phyloP scores from a whole-genome alignment of 208 protist genomes.

The Polymyxa betae region DNA sequence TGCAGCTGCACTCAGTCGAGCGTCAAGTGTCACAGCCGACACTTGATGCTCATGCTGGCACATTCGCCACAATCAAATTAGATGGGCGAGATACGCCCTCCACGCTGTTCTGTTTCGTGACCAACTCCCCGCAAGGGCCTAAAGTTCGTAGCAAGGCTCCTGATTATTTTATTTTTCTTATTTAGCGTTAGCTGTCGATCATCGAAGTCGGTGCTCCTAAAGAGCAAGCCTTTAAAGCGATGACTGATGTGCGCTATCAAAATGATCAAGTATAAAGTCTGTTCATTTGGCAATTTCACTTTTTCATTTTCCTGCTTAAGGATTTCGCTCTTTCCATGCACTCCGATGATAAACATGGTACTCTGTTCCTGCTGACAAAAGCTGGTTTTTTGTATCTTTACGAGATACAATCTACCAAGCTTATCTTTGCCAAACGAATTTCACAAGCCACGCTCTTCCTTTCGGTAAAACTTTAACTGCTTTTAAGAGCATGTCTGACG shows the following conservation, averaged over 20 bases:
- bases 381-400: slow-evolving; percentile 64
- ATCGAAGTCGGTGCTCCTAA: slow-evolving; percentile 76
- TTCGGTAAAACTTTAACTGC: slow-evolving; percentile 75
- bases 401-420: slow-evolving; percentile 72
- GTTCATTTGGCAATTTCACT: background rate
- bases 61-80: slow-evolving; percentile 53
- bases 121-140: slow-evolving; percentile 36
- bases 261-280: slow-evolving; percentile 69
- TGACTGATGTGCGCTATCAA: slow-evolving; percentile 79
- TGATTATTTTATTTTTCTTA: background rate
- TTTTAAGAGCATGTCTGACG: background rate
- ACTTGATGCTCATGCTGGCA: slow-evolving; percentile 55
- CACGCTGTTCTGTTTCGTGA: slow-evolving; percentile 61
- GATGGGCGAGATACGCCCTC: slow-evolving; percentile 41
- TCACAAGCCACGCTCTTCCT: slow-evolving; percentile 91
- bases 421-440: slow-evolving; percentile 93
- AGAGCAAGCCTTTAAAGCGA: slow-evolving; percentile 70
- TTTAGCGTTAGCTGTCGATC: slow-evolving; percentile 71
- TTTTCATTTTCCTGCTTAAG: slow-evolving; percentile 54
- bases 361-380: slow-evolving; percentile 92
- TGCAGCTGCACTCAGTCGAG: slow-evolving; percentile 58
- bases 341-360: slow-evolving; percentile 84
- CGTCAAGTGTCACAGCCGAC: slow-evolving; percentile 52
- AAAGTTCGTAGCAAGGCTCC: background rate
- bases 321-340: slow-evolving; percentile 98